These are phyloP conservation scores for Hymenoscyphus scutula DNA, from an alignment of 2,329 filamentous ascomycete species.

Conservation along the genomic window DNA sequence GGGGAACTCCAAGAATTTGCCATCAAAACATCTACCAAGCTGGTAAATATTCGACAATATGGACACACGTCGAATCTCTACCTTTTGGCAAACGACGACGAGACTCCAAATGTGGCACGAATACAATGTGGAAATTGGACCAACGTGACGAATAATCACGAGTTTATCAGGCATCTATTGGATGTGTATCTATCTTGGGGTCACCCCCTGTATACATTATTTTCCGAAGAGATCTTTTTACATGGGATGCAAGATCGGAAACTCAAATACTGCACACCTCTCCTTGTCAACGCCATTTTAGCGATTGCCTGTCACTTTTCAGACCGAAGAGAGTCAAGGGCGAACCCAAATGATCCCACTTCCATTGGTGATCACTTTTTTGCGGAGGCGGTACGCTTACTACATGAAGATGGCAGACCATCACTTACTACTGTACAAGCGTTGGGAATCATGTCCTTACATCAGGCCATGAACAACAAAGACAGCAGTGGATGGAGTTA, in stretches of 20 bases:
- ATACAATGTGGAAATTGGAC: slow-evolving; percentile 51
- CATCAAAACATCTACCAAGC: slow-evolving; percentile 14
- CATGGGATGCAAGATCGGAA: slow-evolving; percentile 21
- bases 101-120: background rate
- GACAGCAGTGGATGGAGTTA: slow-evolving; percentile 66
- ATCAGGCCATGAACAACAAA: slow-evolving; percentile 67
- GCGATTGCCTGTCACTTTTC: slow-evolving; percentile 66
- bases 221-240: slow-evolving; percentile 48
- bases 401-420: slow-evolving; percentile 57
- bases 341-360: slow-evolving; percentile 60
- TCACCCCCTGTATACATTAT: slow-evolving; percentile 69
- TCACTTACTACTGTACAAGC: slow-evolving; percentile 70
- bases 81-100: slow-evolving; percentile 7
- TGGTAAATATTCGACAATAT: slow-evolving; percentile 19
- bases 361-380: slow-evolving; percentile 74
- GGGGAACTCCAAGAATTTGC: slow-evolving; percentile 19
- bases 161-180: slow-evolving; percentile 60
- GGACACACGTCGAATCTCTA: slow-evolving; percentile 26
- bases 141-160: slow-evolving; percentile 53
- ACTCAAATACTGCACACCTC: slow-evolving; percentile 42
- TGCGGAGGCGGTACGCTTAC: slow-evolving; percentile 61
- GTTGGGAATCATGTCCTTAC: slow-evolving; percentile 70
- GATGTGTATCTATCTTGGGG: slow-evolving; percentile 71
- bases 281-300: slow-evolving; percentile 28
- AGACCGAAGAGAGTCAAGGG: slow-evolving; percentile 59